Conservation (phyloP, 306 rosid genomes). For the Rosa rugosa region DNA sequence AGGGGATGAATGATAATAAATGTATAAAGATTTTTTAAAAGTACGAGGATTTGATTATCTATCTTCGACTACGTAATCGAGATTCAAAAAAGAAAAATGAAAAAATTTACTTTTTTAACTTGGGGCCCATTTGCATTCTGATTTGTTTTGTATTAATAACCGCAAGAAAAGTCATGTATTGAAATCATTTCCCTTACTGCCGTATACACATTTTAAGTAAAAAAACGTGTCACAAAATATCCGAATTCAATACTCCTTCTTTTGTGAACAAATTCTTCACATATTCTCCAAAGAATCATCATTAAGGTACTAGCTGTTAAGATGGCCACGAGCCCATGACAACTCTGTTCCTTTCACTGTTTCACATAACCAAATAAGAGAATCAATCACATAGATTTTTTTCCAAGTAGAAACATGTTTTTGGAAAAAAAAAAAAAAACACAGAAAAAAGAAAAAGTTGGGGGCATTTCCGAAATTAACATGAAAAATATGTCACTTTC, state of each 20-base stretch:
- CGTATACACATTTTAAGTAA: background rate
- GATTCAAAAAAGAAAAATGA: too few relatives aligned
- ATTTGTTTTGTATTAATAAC: background rate
- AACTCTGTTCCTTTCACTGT: background rate
- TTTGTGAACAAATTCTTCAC: background rate
- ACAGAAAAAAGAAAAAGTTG: background rate
- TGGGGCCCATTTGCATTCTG: rapidly evolving
- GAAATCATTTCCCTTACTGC: background rate
- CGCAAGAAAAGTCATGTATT: background rate
- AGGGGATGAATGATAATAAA: background rate
- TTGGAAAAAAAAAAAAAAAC: background rate
- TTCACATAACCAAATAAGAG: background rate
- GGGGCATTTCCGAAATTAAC: background rate
- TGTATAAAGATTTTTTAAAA: background rate
- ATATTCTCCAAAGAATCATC: background rate
- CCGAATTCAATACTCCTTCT: background rate
- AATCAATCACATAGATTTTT: background rate
- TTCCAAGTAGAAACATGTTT: background rate
- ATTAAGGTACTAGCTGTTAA: background rate
- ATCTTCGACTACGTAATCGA: background rate
- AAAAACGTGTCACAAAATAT: background rate
- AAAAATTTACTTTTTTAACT: background rate
- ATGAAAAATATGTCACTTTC: background rate
- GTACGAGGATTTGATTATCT: background rate
- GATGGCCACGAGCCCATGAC: background rate